Conservation (phyloP, 2,329 filamentous ascomycete genomes). For the Cladosporium sp. region DNA sequence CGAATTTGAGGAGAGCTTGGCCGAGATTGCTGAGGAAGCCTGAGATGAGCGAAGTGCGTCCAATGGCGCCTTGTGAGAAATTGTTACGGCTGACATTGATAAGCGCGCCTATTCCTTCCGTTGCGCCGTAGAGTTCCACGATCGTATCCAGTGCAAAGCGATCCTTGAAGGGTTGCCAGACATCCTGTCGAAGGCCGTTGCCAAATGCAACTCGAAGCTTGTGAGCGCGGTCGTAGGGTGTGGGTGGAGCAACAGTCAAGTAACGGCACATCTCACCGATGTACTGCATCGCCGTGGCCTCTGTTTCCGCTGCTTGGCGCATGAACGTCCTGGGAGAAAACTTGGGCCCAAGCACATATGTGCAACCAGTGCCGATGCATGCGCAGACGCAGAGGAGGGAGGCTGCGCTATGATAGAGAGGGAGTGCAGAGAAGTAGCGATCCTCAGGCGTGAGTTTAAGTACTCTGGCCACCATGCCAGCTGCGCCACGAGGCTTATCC, state of each 20-base stretch:
- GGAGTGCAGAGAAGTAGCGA: slow-evolving; percentile 86
- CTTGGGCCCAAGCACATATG: slow-evolving; percentile 67
- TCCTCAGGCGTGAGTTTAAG: slow-evolving; percentile 65
- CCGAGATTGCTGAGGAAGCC: slow-evolving; percentile 48
- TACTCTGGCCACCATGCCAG: slow-evolving; percentile 22
- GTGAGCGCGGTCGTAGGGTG: slow-evolving; percentile 67
- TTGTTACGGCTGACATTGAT: slow-evolving; percentile 73
- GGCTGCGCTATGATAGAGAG: slow-evolving; percentile 80
- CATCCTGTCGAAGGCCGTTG: slow-evolving; percentile 78
- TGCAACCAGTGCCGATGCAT: slow-evolving; percentile 50
- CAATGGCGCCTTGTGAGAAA: slow-evolving; percentile 71
- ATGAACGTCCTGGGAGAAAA: slow-evolving; percentile 77
- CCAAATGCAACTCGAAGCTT: slow-evolving; percentile 71
- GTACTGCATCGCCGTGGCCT: slow-evolving; percentile 77
- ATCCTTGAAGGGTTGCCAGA: slow-evolving; percentile 78
- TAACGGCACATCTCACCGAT: slow-evolving; percentile 86
- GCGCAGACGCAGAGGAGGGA: slow-evolving; percentile 63
- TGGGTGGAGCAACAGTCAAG: slow-evolving; percentile 61
- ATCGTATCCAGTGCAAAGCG: slow-evolving; percentile 50
- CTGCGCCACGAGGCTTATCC: slow-evolving; percentile 26
- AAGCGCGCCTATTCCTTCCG: slow-evolving; percentile 55
- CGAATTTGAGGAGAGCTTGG: slow-evolving; percentile 61
- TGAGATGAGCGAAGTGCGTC: slow-evolving; percentile 62
- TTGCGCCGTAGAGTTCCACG: slow-evolving; percentile 36
- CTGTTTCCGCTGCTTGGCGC: slow-evolving; percentile 64